Base-by-base conservation (phyloP, 306 rosid species). In the Rosa lucieae region DNA sequence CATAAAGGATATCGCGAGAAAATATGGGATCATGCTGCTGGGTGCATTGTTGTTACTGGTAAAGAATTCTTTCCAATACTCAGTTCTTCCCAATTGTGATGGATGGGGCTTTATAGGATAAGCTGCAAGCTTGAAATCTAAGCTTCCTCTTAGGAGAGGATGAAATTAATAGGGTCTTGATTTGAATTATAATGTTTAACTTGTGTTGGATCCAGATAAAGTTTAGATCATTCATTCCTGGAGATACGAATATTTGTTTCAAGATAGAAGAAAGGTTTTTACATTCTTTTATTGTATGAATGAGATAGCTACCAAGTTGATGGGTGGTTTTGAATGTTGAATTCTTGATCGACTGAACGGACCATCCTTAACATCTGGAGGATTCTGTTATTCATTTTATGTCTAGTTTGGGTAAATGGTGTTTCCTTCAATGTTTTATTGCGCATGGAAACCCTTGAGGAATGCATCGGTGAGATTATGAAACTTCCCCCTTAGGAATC, bases 11-110 rank as follows among this genome's bases (percentile, higher is more conserved):
- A 94, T 83, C 89, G 94, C 20, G 99, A 94, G 85, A 94, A 94
- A 85, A 92, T 94, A 83, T 94, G 97, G 99, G 99, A 94, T 81
- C 99, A 94, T 83, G 99, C 99, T 78, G 99, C 99, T 74, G 99
- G 99, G 59, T 81, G 82, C 86, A 92, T 92, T 67, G 97, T 94
- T 74, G 99, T 94, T 71, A 94, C 78, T 21, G 98, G 98, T 94
- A 82, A 85, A 17, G n/a, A 14, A 42, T 78, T 51, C 35, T 51
- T 77, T n/a, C n/a, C 37, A 59, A 12, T 10, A 7, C 7, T 12
- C 17, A 0, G 11, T 55, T 48, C 68, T 0, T n/a, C 21, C 13
- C 39, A 6, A 72, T 72, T 17, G 61, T 72, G 17, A 32, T 58
- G 6, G 43, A 58, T 55, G 37, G 12, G 32, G 51, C n/a, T 39